Percentiles rank a stretch among this genome's conserved stretches.
Conservation (phyloP, 1,284 basidiomycete genomes). For the Naganishia sp. region DNA sequence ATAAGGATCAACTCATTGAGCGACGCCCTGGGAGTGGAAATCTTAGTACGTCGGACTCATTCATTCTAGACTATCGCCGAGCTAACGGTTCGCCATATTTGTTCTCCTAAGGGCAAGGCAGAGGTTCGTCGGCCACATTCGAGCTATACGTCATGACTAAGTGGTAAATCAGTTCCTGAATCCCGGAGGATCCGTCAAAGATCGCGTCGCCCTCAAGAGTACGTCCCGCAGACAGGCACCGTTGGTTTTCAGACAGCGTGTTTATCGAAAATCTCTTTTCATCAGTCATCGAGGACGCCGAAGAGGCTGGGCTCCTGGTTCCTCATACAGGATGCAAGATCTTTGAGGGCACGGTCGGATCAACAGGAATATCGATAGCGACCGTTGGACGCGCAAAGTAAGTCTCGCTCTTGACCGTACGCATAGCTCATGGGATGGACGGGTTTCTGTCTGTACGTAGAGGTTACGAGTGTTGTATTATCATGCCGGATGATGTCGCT, state of each 20-base stretch:
- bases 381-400: constrained; percentile 86
- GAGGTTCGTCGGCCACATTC: constrained; percentile 61
- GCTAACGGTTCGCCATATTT: too few relatives aligned
- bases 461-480: constrained; percentile 62
- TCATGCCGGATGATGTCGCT: constrained; percentile 92
- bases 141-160: constrained; percentile 7
- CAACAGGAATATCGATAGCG: constrained; percentile 94
- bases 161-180: constrained; percentile 71
- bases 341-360: constrained; percentile 97
- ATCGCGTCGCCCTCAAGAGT: constrained; percentile 91
- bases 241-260: neutral
- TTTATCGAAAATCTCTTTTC: neutral
- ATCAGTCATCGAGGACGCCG: constrained; percentile 89
- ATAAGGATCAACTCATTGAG: constrained; percentile 89
- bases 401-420: constrained; percentile 35
- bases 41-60: constrained; percentile 59
- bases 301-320: constrained; percentile 74
- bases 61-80: neutral
- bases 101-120: constrained; percentile 69
- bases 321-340: constrained; percentile 90
- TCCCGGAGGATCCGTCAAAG: constrained; percentile 96
- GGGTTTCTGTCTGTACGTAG: constrained; percentile 48
- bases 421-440: neutral
- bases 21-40: constrained; percentile 86
- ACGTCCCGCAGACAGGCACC: constrained; percentile 40